Conservation (phyloP, 2,329 filamentous ascomycete genomes). For the Colletotrichum siamense region DNA sequence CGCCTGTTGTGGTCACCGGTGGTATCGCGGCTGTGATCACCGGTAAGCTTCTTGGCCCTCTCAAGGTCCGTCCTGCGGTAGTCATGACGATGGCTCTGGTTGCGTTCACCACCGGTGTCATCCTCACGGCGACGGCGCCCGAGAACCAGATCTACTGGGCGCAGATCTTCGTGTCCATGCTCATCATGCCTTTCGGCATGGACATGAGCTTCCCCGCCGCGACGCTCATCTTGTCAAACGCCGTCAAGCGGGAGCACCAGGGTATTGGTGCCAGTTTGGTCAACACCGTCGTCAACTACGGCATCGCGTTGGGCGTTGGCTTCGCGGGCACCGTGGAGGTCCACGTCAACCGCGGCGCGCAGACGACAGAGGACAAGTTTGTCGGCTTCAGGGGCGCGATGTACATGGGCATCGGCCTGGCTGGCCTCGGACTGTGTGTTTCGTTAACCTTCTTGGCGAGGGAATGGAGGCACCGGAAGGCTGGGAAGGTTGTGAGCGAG, state of each 20-base stretch:
- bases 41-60: constrained; percentile 44
- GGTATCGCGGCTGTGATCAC: constrained; percentile 49
- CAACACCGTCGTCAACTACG: constrained; percentile 72
- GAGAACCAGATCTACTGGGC: constrained; percentile 67
- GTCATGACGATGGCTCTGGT: constrained; percentile 51
- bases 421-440: constrained; percentile 1
- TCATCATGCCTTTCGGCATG: constrained; percentile 68
- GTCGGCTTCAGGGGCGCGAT: constrained; percentile 42
- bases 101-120: constrained; percentile 47
- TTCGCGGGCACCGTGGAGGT: constrained; percentile 69
- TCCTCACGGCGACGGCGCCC: constrained; percentile 53
- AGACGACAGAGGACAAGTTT: constrained; percentile 29
- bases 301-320: constrained; percentile 69
- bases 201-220: constrained; percentile 71
- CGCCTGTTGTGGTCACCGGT: constrained; percentile 49
- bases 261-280: constrained; percentile 59
- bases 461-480: constrained; percentile 12
- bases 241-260: constrained; percentile 49
- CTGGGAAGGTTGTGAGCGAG: not conserved
- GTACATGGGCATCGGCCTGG: constrained; percentile 47
- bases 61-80: constrained; percentile 37
- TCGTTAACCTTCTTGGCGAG: constrained; percentile 7
- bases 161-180: constrained; percentile 62
- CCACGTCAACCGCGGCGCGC: constrained; percentile 30
- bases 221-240: constrained; percentile 64